Conservation (phyloP, 257 asterid genomes). For the Solanum dulcamara region DNA sequence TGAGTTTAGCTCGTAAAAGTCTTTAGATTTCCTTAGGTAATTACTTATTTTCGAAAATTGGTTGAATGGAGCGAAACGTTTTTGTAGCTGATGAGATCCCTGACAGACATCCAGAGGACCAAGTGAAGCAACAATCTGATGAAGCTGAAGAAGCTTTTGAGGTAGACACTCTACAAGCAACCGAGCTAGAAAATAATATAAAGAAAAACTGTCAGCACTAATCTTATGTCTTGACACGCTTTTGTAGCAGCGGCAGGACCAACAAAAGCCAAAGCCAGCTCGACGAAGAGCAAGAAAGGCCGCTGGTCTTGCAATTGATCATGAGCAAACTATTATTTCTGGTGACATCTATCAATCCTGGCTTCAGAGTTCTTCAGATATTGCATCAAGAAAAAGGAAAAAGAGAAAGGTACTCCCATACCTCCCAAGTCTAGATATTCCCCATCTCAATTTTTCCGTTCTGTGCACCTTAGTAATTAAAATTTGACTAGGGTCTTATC, state of each 20-base stretch:
- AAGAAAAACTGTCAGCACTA: neutral
- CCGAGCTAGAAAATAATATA: neutral
- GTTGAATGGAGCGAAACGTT: slow-evolving; percentile 3
- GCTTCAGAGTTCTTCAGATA: slow-evolving; percentile 58
- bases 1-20: neutral
- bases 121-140: slow-evolving; percentile 28
- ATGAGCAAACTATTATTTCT: slow-evolving; percentile 60
- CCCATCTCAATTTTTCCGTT: slow-evolving; percentile 2
- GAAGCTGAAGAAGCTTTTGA: slow-evolving; percentile 32
- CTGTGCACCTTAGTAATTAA: neutral
- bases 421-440: neutral
- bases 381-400: slow-evolving; percentile 42
- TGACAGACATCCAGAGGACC: slow-evolving; percentile 39
- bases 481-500: neutral
- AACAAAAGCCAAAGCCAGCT: slow-evolving; percentile 21
- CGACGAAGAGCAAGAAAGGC: slow-evolving; percentile 39
- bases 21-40: neutral
- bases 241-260: slow-evolving; percentile 24
- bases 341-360: slow-evolving; percentile 73
- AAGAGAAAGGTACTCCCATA: slow-evolving; percentile 34
- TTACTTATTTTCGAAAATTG: neutral
- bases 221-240: slow-evolving; percentile 1
- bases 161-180: slow-evolving; percentile 22
- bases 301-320: slow-evolving; percentile 36
- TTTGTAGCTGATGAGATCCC: slow-evolving; percentile 53